A percentile compares a stretch with the other conserved stretches of the same genome.
phyloP scores from a whole-genome alignment of 2,329 filamentous ascomycete species.

The Raffaelea ambrosiae region DNA sequence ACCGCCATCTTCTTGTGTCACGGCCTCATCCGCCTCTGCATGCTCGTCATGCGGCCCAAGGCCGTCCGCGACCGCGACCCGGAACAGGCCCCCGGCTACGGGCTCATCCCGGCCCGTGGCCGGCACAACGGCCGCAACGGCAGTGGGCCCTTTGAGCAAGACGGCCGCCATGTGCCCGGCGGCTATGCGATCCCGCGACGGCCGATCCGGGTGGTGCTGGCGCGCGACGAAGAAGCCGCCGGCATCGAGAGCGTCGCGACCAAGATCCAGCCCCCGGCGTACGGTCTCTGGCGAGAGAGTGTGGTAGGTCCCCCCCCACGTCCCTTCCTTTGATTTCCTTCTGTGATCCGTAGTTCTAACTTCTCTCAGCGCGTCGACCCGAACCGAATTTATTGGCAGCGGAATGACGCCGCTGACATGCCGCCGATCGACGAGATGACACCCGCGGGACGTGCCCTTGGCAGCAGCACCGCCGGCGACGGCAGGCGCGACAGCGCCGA shows the following conservation, averaged over 20 bases:
- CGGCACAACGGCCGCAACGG: no score
- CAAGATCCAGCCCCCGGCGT: conserved; percentile 67
- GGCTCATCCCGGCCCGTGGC: no score
- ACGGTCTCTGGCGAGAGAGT: conserved; percentile 76
- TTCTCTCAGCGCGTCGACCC: conserved; percentile 75
- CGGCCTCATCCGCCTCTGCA: conserved; percentile 62
- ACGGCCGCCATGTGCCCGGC: no score
- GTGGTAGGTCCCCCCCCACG: conserved; percentile 50
- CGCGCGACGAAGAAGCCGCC: conserved; percentile 63
- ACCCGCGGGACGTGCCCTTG: conserved; percentile 14
- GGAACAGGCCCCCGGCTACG: no score
- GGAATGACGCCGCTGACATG: conserved; percentile 36
- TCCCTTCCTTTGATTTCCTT: no score
- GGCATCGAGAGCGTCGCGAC: conserved; percentile 45
- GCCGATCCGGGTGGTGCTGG: conserved; percentile 70
- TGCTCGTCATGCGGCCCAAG: conserved; percentile 49
- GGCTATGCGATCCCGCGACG: conserved; percentile 62
- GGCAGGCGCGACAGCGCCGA: no score
- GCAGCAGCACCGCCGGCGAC: conserved; percentile 1
- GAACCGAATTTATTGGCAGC: conserved; percentile 72
- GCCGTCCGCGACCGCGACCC: conserved; percentile 18
- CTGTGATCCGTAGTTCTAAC: no score
- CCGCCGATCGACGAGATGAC: not conserved
- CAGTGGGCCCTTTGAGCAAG: conserved; percentile 13
- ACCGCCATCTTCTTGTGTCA: conserved; percentile 75